phyloP scores from a whole-genome alignment of 179 eudicot genomes.

The Actinidia chinensis region DNA sequence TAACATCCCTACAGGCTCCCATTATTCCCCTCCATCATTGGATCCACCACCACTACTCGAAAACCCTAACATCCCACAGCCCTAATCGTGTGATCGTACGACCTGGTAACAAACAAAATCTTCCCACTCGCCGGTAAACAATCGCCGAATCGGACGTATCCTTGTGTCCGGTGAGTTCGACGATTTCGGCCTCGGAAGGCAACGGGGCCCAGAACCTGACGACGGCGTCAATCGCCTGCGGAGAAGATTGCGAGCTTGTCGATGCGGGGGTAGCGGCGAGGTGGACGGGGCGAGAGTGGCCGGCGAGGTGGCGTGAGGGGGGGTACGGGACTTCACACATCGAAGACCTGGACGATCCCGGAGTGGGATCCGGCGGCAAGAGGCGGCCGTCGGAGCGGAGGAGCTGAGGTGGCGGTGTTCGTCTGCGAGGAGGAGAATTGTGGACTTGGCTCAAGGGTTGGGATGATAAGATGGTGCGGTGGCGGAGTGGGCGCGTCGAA shows the following conservation, averaged over 20 bases:
- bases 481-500: slow-evolving; percentile 62
- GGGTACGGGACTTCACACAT: slow-evolving; percentile 45
- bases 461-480: slow-evolving; percentile 47
- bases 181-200: slow-evolving; percentile 39
- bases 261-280: slow-evolving; percentile 50
- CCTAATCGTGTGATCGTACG: slow-evolving; percentile 74
- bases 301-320: slow-evolving; percentile 51
- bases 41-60: slow-evolving; percentile 26
- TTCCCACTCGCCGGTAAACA: slow-evolving; percentile 66
- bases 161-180: slow-evolving; percentile 59
- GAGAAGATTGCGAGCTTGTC: slow-evolving; percentile 67
- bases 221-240: slow-evolving; percentile 71
- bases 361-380: slow-evolving; percentile 61
- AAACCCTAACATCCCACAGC: slow-evolving; percentile 88
- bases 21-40: slow-evolving; percentile 57
- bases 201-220: slow-evolving; percentile 94
- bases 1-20: slow-evolving; percentile 75
- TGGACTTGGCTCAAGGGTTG: slow-evolving; percentile 46
- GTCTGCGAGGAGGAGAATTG: slow-evolving; percentile 49
- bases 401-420: slow-evolving; percentile 58
- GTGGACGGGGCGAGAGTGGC: slow-evolving; percentile 61
- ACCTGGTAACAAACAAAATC: slow-evolving; percentile 71
- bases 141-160: slow-evolving; percentile 77
- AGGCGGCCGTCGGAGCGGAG: slow-evolving; percentile 72
- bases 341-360: slow-evolving; percentile 61